Percentiles rank a stretch among this genome's conserved stretches.
Evolutionary conservation across 768 basidiomycete species (phyloP).

Genomic region (Russula abietina): DNA sequence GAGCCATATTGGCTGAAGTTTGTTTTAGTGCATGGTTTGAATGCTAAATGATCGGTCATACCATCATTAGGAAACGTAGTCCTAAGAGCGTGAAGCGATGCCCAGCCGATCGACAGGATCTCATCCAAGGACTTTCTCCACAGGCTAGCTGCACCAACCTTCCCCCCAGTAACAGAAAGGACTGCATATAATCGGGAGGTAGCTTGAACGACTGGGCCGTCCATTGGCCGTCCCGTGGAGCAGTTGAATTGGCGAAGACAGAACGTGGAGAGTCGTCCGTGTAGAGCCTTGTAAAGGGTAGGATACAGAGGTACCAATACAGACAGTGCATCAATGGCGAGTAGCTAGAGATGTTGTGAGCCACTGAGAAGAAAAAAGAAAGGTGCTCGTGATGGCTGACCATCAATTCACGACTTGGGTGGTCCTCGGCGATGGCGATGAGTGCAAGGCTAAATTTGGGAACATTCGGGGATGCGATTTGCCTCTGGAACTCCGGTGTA

Average conservation of each 20-base stretch:
- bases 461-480: slow-evolving; percentile 64
- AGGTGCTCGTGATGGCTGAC: slow-evolving; percentile 33
- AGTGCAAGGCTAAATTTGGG: slow-evolving; percentile 63
- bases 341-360: slow-evolving; percentile 34
- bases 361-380: neutral
- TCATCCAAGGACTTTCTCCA: slow-evolving; percentile 78
- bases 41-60: slow-evolving; percentile 27
- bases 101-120: slow-evolving; percentile 59
- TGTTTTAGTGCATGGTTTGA: slow-evolving; percentile 1
- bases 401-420: slow-evolving; percentile 46
- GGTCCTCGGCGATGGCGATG: slow-evolving; percentile 49
- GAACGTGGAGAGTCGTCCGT: slow-evolving; percentile 46
- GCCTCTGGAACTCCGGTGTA: slow-evolving; percentile 76
- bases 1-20: slow-evolving; percentile 19
- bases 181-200: slow-evolving; percentile 55
- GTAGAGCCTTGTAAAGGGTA: slow-evolving; percentile 53
- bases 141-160: slow-evolving; percentile 60
- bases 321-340: slow-evolving; percentile 43
- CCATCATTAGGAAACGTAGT: slow-evolving; percentile 52
- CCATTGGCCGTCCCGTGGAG: slow-evolving; percentile 39
- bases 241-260: slow-evolving; percentile 55
- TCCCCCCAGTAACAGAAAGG: slow-evolving; percentile 71
- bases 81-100: slow-evolving; percentile 50
- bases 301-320: slow-evolving; percentile 63
- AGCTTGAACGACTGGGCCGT: slow-evolving; percentile 37